Conservation (phyloP, 2,329 filamentous ascomycete species). For the Apiospora rasikravindrae region DNA sequence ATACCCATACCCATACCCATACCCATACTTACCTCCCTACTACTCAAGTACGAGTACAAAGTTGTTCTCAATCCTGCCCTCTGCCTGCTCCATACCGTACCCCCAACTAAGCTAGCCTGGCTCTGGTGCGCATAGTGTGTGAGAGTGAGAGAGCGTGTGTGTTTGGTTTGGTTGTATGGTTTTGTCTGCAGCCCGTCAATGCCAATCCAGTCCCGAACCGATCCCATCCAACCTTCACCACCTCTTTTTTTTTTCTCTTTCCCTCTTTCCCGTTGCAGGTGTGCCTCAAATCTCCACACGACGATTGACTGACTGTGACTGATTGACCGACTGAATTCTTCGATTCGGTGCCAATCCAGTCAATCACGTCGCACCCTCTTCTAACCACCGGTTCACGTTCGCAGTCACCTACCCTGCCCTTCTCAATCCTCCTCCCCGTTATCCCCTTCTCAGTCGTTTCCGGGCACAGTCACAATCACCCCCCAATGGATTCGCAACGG, state of each 20-base stretch:
- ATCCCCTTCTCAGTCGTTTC: conserved; percentile 27
- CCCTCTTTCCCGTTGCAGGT: conserved; percentile 13
- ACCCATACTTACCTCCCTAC: conserved; percentile 1
- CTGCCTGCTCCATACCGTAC: not conserved
- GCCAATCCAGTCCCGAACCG: conserved; percentile 17
- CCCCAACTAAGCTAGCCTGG: conserved; percentile 11
- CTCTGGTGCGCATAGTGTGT: conserved; percentile 3
- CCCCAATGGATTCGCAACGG: conserved; percentile 61
- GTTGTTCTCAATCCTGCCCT: conserved; percentile 3
- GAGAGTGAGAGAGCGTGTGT: conserved; percentile 5
- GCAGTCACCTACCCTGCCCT: conserved; percentile 15
- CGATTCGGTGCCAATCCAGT: conserved; percentile 14
- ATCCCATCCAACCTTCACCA: conserved; percentile 19
- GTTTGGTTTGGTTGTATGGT: conserved; percentile 1
- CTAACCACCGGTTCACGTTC: not conserved
- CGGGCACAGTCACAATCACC: conserved; percentile 5
- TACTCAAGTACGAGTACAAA: conserved; percentile 4
- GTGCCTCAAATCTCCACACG: conserved; percentile 15
- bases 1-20: no score
- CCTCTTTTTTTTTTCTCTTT: conserved; percentile 16
- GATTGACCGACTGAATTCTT: conserved; percentile 17
- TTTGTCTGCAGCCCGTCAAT: conserved; percentile 12
- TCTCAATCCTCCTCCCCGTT: not conserved
- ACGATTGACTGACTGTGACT: conserved; percentile 17
- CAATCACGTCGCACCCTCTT: conserved; percentile 8